These are phyloP conservation scores for Brassica nigra DNA, from an alignment of 345 rosid species.

Conservation along the genomic window DNA sequence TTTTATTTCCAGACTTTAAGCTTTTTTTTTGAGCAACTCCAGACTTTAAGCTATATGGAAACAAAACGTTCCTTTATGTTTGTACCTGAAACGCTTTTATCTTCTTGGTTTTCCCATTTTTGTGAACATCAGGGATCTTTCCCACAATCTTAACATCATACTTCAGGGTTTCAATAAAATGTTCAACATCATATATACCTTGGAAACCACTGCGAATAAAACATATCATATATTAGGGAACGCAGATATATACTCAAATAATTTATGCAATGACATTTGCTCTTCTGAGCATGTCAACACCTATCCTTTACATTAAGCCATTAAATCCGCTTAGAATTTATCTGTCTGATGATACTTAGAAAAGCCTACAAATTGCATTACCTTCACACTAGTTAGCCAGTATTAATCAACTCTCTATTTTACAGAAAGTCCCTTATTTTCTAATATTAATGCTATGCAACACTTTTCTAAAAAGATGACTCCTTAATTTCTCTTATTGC, in stretches of 20 bases:
- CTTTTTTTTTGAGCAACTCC: too few species aligned
- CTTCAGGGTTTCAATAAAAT: constrained; percentile 77
- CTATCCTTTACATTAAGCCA: constrained; percentile 1
- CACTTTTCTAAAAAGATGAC: neutral
- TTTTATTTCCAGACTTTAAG: neutral
- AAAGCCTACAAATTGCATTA: constrained; percentile 4
- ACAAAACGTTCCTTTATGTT: neutral
- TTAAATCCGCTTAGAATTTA: constrained; percentile 1
- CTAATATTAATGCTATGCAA: neutral
- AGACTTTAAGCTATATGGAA: neutral
- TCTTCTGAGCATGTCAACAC: neutral
- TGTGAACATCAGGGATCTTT: constrained; percentile 78
- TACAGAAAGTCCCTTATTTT: neutral
- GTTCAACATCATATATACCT: constrained; percentile 94
- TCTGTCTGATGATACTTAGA: neutral
- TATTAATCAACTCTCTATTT: neutral
- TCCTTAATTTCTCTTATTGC: constrained; percentile 12
- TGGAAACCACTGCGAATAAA: constrained; percentile 73
- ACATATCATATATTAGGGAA: neutral
- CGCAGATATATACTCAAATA: neutral
- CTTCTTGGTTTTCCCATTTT: constrained; percentile 90
- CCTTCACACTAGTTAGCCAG: neutral
- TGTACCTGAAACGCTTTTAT: constrained; percentile 86
- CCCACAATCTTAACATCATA: constrained; percentile 88
- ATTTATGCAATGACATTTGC: neutral